These are phyloP conservation scores for Paraleonurus japonicus DNA, from an alignment of 257 asterid genomes.

Conservation along the genomic window DNA sequence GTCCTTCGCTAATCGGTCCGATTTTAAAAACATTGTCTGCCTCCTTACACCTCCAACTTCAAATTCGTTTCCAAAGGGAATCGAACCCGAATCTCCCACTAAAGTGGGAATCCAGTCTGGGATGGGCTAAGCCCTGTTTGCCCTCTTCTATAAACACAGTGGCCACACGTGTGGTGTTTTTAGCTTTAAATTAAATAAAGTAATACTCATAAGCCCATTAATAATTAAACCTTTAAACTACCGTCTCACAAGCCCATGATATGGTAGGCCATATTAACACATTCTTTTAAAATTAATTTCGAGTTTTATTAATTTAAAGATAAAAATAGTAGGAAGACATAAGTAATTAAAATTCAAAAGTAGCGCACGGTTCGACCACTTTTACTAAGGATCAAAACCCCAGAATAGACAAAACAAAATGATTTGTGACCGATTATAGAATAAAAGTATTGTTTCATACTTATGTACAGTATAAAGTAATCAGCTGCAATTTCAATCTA, in stretches of 20 bases:
- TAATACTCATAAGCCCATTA: constrained; percentile 4
- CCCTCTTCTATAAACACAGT: neutral
- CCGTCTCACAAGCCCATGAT: neutral
- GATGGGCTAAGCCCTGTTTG: too few species aligned
- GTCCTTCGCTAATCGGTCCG: too few species aligned
- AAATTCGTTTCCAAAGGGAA: too few species aligned
- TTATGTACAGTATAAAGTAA: too few species aligned
- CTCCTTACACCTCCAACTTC: too few species aligned
- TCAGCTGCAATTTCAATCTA: too few species aligned
- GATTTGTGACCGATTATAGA: too few species aligned
- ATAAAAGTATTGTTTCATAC: too few species aligned
- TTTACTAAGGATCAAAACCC: neutral
- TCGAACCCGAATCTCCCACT: too few species aligned
- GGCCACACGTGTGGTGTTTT: constrained; percentile 32
- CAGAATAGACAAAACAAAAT: neutral
- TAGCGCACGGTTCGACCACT: neutral
- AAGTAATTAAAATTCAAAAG: neutral
- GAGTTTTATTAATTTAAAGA: neutral
- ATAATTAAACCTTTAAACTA: neutral
- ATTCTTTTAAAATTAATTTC: neutral
- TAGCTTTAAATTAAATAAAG: constrained; percentile 34
- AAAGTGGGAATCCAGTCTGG: too few species aligned
- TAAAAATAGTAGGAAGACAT: neutral
- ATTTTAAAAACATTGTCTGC: too few species aligned
- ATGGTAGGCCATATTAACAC: neutral